Base-by-base conservation (phyloP, 176 grass and related monocot species). In the Ampelocalamus luodianensis region DNA sequence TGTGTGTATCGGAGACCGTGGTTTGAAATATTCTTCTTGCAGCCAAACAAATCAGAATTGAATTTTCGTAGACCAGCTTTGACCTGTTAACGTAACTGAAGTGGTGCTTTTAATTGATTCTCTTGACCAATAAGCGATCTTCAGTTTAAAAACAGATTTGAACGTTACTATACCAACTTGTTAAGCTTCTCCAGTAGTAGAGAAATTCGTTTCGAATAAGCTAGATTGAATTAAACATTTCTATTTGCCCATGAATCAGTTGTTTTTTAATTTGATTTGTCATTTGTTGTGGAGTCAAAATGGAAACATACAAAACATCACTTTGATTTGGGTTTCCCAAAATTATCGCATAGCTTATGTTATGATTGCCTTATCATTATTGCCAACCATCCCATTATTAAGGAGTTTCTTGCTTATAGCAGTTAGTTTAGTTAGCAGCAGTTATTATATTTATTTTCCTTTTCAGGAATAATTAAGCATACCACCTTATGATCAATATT, bases 261-360 rank as follows among this genome's bases (percentile, higher is more conserved):
- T 63, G 40, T 20, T 38, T 37, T 45, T 61, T 34, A 72, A 10
- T 64, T 29, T 18, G 6, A 64, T 73, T 24, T 38, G 37, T 73
- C 18, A 73, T 51, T 10, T 7, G 29, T 81, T 51, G 27, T 45
- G 40, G 23, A 59, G 3, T 44, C 51, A 53, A 71, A 45, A 44
- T 8, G 65, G 50, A 59, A 44, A 20, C 8, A 23, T 27, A 14
- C 11, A 26, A 65, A 26, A 65, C 29, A 40, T 63, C 44, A 22
- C 72, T 65, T 74, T 40, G 44, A 39, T 84, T 65, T 51, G 44
- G 20, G 7, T 74, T 80, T 73, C 55, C 56, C 42, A 24, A 54
- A 69, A 17, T 40, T 26, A 69, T 81, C 15, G 29, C 2, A 38
- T 55, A 26, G 9, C 15, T 10, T 32, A 24, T 26, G 43, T 55